phyloP scores from a whole-genome alignment of 2,329 filamentous ascomycete genomes.

The Zasmidium angulare region DNA sequence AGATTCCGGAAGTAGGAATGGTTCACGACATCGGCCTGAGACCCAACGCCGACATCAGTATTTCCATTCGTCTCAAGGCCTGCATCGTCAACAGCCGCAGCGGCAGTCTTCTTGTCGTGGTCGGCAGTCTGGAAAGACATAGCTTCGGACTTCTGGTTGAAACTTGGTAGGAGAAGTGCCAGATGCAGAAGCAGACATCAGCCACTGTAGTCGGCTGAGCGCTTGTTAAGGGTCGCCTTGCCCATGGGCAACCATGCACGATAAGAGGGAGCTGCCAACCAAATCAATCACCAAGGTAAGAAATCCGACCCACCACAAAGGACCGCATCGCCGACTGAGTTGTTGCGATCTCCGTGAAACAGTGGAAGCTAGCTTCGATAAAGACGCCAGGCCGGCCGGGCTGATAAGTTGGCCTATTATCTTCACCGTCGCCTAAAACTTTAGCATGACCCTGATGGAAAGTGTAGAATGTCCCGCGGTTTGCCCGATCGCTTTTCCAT shows the following conservation, averaged over 20 bases:
- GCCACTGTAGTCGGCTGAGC: too few relatives aligned
- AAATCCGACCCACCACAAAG: too few relatives aligned
- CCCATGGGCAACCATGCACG: too few relatives aligned
- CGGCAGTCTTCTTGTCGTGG: constrained; percentile 1
- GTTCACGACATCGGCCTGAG: constrained; percentile 12
- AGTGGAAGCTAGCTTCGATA: neutral
- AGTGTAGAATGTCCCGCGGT: neutral
- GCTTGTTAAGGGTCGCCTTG: too few relatives aligned
- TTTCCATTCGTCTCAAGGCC: neutral
- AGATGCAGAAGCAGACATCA: too few relatives aligned
- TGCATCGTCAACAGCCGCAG: neutral
- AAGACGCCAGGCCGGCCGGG: neutral
- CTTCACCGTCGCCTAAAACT: neutral
- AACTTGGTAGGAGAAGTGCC: too few relatives aligned
- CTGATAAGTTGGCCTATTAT: neutral
- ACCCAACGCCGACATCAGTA: constrained; percentile 10
- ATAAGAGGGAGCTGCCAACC: too few relatives aligned
- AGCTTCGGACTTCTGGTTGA: too few relatives aligned
- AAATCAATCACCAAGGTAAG: too few relatives aligned
- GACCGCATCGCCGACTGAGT: neutral
- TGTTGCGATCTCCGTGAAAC: neutral
- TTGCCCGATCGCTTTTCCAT: too few relatives aligned
- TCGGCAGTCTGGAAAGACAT: neutral
- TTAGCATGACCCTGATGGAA: neutral
- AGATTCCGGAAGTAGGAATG: constrained; percentile 9